These are phyloP conservation scores for Dictyophora rubrovolvata DNA, from an alignment of 768 basidiomycete genomes.

Conservation along the genomic window DNA sequence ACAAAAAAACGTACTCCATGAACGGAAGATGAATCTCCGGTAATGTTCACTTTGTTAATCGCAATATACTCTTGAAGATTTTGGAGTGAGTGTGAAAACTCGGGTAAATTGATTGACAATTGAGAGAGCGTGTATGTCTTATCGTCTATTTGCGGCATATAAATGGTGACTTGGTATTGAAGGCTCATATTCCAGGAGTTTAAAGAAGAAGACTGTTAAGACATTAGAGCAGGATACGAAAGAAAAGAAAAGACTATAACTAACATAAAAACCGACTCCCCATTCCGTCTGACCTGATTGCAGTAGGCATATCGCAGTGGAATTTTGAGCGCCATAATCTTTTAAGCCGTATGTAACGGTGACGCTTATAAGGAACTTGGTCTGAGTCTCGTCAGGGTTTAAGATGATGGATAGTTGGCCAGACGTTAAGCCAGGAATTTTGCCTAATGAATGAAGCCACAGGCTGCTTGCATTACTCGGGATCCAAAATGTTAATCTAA, in stretches of 20 bases:
- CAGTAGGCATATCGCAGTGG: constrained; percentile 6
- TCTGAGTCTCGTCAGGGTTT: constrained; percentile 3
- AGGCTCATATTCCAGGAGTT: neutral
- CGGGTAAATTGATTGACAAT: constrained; percentile 2
- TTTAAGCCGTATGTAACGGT: neutral
- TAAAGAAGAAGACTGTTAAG: neutral
- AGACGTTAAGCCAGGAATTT: neutral
- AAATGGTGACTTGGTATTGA: constrained; percentile 3
- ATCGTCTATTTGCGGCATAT: neutral
- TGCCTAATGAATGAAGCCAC: constrained; percentile 3
- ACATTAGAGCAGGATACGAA: neutral
- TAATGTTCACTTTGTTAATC: constrained; percentile 3
- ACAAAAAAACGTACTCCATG: neutral
- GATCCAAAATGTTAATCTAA: constrained; percentile 6
- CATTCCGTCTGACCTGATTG: neutral
- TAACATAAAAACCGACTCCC: constrained; percentile 6
- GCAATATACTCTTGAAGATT: constrained; percentile 2
- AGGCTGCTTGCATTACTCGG: constrained; percentile 1
- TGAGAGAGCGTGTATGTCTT: neutral
- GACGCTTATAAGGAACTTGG: constrained; percentile 1
- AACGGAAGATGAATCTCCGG: constrained; percentile 1
- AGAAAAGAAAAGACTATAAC: neutral
- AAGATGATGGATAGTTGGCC: constrained; percentile 3
- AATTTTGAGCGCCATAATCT: neutral
- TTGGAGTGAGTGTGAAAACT: constrained; percentile 5